Conservation (phyloP, 2,329 filamentous ascomycete species). For the Ophiostoma fasciatum region DNA sequence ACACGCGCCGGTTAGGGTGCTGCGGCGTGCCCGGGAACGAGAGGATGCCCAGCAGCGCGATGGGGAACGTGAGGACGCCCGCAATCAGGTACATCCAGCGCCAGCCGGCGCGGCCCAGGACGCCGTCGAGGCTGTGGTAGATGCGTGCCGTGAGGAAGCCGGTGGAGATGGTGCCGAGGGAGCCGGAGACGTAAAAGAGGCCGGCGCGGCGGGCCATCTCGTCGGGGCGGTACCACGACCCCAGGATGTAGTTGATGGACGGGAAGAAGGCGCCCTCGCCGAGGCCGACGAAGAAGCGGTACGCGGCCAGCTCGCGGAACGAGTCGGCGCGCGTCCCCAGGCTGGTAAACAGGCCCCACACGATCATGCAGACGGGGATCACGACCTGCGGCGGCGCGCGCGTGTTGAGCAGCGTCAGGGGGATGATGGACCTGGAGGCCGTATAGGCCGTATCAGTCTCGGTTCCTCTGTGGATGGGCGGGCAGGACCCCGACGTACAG, state of each 20-base stretch:
- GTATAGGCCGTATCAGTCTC: no score
- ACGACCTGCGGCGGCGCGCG: background rate
- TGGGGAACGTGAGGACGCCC: conserved; percentile 20
- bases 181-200: conserved; percentile 45
- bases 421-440: background rate
- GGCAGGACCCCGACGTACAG: no score
- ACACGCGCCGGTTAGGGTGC: conserved; percentile 19
- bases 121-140: conserved; percentile 16
- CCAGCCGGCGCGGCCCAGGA: conserved; percentile 18
- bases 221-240: conserved; percentile 41
- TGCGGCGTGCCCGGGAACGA: conserved; percentile 33
- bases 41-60: conserved; percentile 34
- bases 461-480: no score
- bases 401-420: background rate
- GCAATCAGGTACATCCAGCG: conserved; percentile 22
- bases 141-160: conserved; percentile 19
- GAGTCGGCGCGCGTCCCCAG: conserved; percentile 15
- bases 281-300: conserved; percentile 19
- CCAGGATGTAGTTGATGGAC: conserved; percentile 17
- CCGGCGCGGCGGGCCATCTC: conserved; percentile 48
- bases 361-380: conserved; percentile 27
- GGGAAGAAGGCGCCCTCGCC: conserved; percentile 19
- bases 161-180: conserved; percentile 22
- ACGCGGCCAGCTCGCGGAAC: conserved; percentile 16
- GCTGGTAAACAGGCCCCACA: background rate